phyloP scores from a whole-genome alignment of 768 basidiomycete genomes.

The Clavulina sp. region DNA sequence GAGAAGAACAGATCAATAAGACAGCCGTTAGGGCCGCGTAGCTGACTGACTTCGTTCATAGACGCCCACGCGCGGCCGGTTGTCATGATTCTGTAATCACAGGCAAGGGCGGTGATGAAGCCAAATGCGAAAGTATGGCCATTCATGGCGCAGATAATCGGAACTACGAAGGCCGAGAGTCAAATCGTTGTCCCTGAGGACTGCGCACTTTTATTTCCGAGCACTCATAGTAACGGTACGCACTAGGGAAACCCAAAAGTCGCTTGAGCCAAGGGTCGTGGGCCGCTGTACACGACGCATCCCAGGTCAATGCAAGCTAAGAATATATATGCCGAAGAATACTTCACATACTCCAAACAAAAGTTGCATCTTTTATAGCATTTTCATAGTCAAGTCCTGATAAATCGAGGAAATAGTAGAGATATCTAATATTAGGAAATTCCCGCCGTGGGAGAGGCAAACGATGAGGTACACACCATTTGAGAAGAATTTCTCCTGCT shows the following conservation, averaged over 20 bases:
- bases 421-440: not conserved
- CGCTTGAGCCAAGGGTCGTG: slow-evolving; percentile 58
- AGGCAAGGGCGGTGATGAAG: slow-evolving; percentile 23
- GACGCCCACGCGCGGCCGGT: slow-evolving; percentile 1
- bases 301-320: too few relatives aligned
- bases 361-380: not conserved
- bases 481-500: slow-evolving; percentile 69
- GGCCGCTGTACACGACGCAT: too few relatives aligned
- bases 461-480: slow-evolving; percentile 28
- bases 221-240: slow-evolving; percentile 13
- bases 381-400: slow-evolving; percentile 28
- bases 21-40: too few relatives aligned
- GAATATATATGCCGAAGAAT: too few relatives aligned
- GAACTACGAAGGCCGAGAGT: slow-evolving; percentile 47
- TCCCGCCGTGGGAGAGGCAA: not conserved
- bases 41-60: slow-evolving; percentile 23
- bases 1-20: too few relatives aligned
- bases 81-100: slow-evolving; percentile 19
- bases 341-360: slow-evolving; percentile 25
- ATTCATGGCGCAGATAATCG: slow-evolving; percentile 30
- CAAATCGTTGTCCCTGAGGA: too few relatives aligned
- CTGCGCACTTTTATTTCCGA: too few relatives aligned
- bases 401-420: too few relatives aligned
- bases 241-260: slow-evolving; percentile 62
- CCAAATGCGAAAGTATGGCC: slow-evolving; percentile 27